Percentiles rank a stretch among this genome's conserved stretches.
phyloP scores from a whole-genome alignment of 2,329 filamentous ascomycete species.

The Meredithiella fracta region DNA sequence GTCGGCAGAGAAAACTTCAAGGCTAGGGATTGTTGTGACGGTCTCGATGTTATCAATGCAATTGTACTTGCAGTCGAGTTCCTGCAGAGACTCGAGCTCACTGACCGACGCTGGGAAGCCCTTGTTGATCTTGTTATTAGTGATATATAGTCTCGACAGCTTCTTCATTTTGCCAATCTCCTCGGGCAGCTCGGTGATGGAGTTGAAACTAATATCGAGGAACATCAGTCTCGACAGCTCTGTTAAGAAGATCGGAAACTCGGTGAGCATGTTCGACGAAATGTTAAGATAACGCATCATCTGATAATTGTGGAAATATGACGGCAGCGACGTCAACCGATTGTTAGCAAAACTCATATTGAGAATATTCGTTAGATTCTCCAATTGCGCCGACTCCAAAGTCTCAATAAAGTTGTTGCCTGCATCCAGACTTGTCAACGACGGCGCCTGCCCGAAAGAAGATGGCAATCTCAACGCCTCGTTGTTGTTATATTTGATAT shows the following conservation, averaged over 20 bases:
- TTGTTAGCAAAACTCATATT: conserved; percentile 94
- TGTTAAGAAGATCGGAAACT: conserved; percentile 74
- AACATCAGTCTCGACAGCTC: conserved; percentile 71
- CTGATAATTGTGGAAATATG: conserved; percentile 68
- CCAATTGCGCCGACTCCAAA: conserved; percentile 68
- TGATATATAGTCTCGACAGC: conserved; percentile 81
- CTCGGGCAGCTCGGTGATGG: conserved; percentile 60
- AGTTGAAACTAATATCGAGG: conserved; percentile 92
- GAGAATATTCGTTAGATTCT: conserved; percentile 57
- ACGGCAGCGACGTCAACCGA: conserved; percentile 59
- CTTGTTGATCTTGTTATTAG: conserved; percentile 76
- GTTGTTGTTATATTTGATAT: conserved; percentile 93
- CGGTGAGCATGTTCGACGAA: conserved; percentile 79
- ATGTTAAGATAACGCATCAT: conserved; percentile 71
- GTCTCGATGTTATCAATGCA: conserved; percentile 75
- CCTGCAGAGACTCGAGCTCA: conserved; percentile 61
- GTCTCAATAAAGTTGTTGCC: conserved; percentile 88
- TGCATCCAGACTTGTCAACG: conserved; percentile 77
- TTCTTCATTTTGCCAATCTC: conserved; percentile 62
- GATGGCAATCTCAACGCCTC: conserved; percentile 74
- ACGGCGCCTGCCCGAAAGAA: conserved; percentile 65
- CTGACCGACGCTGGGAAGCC: conserved; percentile 57
- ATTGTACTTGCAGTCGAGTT: conserved; percentile 92
- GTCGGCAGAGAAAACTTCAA: conserved; percentile 78
- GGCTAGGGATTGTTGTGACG: conserved; percentile 63